Evolutionary conservation across 225 moss, liverwort and hornwort genomes (phyloP).

Genomic region (Ulota crispa): DNA sequence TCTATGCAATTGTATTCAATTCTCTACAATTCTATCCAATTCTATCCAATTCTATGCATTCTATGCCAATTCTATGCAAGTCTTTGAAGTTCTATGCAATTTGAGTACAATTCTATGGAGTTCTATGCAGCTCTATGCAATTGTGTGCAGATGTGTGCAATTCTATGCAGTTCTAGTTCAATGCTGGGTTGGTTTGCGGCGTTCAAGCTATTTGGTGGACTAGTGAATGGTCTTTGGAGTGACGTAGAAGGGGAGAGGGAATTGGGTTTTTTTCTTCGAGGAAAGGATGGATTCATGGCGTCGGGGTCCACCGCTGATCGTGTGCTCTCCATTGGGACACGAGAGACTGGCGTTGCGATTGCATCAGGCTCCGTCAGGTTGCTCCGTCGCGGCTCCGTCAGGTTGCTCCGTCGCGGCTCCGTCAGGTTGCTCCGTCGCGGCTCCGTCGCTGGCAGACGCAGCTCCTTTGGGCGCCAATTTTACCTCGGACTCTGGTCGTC

Average conservation of each 20-base stretch:
- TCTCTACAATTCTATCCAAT: too few relatives aligned
- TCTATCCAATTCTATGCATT: too few relatives aligned
- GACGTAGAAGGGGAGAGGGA: not conserved
- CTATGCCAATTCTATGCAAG: too few relatives aligned
- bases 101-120: too few relatives aligned
- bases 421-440: not conserved
- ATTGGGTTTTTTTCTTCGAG: not conserved
- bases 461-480: not conserved
- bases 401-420: not conserved
- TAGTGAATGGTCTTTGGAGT: not conserved
- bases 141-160: too few relatives aligned
- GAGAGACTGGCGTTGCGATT: not conserved
- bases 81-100: too few relatives aligned
- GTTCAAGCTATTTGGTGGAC: not conserved
- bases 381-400: not conserved
- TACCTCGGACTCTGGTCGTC: not conserved
- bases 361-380: not conserved
- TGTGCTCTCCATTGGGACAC: conserved; percentile 30
- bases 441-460: not conserved
- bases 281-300: conserved; percentile 17
- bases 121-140: too few relatives aligned
- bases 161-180: not conserved
- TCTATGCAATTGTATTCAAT: too few relatives aligned
- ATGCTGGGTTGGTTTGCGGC: not conserved
- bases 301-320: conserved; percentile 9